phyloP scores from a whole-genome alignment of 2,329 filamentous ascomycete genomes.

The Cryoendolithus antarcticus region DNA sequence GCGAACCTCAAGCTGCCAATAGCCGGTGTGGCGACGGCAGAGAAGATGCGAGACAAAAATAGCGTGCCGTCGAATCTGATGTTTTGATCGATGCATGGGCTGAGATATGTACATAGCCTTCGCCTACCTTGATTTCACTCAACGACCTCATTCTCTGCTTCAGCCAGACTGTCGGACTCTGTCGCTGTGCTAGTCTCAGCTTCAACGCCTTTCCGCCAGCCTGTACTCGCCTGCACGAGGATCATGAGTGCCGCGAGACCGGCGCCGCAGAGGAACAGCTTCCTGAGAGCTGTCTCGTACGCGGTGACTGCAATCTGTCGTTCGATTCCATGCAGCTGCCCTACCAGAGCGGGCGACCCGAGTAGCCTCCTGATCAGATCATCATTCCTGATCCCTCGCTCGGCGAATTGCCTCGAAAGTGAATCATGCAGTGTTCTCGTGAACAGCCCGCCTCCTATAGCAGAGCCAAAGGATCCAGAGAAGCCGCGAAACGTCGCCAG shows the following conservation, averaged over 20 bases:
- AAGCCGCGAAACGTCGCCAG: conserved; percentile 72
- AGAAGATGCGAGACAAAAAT: conserved; percentile 40
- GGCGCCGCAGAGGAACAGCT: conserved; percentile 41
- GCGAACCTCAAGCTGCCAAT: conserved; percentile 35
- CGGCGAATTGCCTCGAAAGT: conserved; percentile 46
- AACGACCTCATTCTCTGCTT: not conserved
- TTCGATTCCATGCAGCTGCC: conserved; percentile 36
- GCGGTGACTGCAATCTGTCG: conserved; percentile 38
- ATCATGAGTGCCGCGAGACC: conserved; percentile 38
- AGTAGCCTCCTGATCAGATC: conserved; percentile 43
- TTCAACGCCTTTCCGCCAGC: conserved; percentile 34
- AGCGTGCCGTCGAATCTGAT: conserved; percentile 43
- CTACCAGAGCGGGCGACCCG: conserved; percentile 46
- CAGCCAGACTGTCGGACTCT: not conserved
- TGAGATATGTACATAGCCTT: too few species aligned
- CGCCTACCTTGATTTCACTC: not conserved
- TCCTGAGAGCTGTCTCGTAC: conserved; percentile 42
- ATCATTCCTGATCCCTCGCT: conserved; percentile 28
- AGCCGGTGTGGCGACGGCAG: conserved; percentile 41
- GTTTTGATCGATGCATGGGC: conserved; percentile 23
- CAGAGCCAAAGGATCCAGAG: conserved; percentile 66
- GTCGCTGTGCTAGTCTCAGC: conserved; percentile 11
- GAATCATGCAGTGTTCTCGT: conserved; percentile 45
- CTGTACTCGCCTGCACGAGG: conserved; percentile 45
- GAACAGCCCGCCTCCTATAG: conserved; percentile 68